Evolutionary conservation across 2,329 filamentous ascomycete genomes (phyloP), one percentile per base, ranked within the genome.

Genomic region (Hymenoscyphus linearis): DNA sequence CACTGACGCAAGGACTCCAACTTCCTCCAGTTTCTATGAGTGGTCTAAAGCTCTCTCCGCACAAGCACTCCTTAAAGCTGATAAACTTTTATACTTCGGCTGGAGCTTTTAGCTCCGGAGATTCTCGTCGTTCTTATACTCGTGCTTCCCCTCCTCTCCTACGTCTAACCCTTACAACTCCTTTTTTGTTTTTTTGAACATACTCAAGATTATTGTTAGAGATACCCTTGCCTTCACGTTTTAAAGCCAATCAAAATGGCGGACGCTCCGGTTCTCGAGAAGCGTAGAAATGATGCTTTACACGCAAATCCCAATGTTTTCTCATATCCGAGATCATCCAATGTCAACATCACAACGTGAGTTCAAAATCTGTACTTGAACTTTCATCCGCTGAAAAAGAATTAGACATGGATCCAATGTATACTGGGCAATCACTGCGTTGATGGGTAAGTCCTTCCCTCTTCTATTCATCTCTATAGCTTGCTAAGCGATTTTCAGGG

Each of bases 341-440:
- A 86, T 68, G 81, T 88, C 47, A 76, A 76, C 64, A 85, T 88
- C 67, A 86, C 84, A 12, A 47, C 40, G 40, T 47, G 18, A 47
- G 40, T 47, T 0, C 12, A 25, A 18, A 25, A 3, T 7, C 2
- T 47, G 4, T 25, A 2, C 12, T 2, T 47, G n/a, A 22, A 5
- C 12, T 9, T 47, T 22, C 40, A 12, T n/a, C 18, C 6, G 22
- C n/a, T 47, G 22, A 22, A 22, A 3, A 12, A 22, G 10, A 12
- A 22, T 6, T 4, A 75, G 72, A 18, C 82, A 74, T 68, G 86
- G 84, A 14, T 86, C 83, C 0, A 78, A 86, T 71, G 86, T 82
- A 76, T 86, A 87, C 69, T 89, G 81, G 74, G 76, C 85, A 7
- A 80, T 87, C 16, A 83, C 78, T 64, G 80, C 84, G 1, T 72